Percentiles rank a stretch among this genome's conserved stretches.
These are phyloP conservation scores for Pichia sp. DNA, from an alignment of 1,139 yeast species.

Conservation along the genomic window DNA sequence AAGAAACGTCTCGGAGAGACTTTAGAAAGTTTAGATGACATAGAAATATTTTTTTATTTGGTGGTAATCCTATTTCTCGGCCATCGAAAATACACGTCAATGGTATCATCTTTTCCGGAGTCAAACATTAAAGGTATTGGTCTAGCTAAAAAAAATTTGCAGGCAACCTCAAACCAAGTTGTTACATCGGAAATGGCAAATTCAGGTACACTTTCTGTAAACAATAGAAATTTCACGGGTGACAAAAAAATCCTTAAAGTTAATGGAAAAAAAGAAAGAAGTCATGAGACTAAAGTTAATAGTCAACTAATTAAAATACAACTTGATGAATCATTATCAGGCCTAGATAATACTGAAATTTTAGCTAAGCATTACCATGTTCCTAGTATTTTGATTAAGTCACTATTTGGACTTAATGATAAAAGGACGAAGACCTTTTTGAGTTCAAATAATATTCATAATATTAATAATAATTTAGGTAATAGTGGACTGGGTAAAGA, in stretches of 20 bases:
- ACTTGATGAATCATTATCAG: conserved; percentile 10
- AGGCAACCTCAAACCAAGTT: neutral
- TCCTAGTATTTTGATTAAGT: conserved; percentile 26
- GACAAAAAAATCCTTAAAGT: neutral
- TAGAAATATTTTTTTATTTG: neutral
- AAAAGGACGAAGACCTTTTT: conserved; percentile 13
- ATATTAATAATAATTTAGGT: neutral
- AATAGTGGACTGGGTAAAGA: conserved; percentile 8
- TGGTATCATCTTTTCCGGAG: neutral
- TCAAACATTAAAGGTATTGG: neutral
- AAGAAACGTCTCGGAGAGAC: neutral
- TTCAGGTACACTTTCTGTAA: neutral
- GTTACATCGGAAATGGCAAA: neutral
- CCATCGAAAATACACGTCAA: neutral
- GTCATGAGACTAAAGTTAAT: neutral
- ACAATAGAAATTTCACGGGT: neutral
- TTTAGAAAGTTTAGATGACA: neutral
- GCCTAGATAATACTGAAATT: conserved; percentile 3
- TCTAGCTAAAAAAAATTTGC: neutral
- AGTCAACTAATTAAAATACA: conserved; percentile 6
- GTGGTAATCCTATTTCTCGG: neutral
- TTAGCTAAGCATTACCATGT: conserved; percentile 21
- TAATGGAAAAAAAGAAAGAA: neutral
- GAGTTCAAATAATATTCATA: neutral
- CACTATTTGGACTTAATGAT: conserved; percentile 25